Evolutionary conservation across 495 filamentous ascomycete genomes (phyloP).

Genomic region (Talaromyces liani): DNA sequence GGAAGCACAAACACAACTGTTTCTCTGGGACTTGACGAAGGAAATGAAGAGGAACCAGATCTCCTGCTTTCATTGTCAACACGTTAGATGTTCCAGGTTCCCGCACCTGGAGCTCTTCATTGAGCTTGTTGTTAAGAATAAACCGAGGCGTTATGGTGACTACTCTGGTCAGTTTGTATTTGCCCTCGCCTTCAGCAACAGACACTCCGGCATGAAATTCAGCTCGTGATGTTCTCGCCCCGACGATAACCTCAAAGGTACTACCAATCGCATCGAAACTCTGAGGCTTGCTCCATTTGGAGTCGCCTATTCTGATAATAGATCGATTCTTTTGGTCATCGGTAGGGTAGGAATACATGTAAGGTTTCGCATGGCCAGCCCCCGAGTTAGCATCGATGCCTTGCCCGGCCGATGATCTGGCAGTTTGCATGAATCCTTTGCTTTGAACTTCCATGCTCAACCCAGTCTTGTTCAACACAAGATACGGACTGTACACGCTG

Average conservation of each 20-base stretch:
- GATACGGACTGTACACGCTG: constrained; percentile 85
- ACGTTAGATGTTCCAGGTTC: constrained; percentile 83
- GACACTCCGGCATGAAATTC: constrained; percentile 88
- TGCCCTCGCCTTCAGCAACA: constrained; percentile 85
- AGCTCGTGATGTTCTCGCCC: constrained; percentile 57
- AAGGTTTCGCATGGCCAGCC: constrained; percentile 60
- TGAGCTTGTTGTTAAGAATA: constrained; percentile 85
- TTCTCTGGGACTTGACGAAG: constrained; percentile 70
- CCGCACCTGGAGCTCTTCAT: constrained; percentile 78
- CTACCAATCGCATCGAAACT: constrained; percentile 98
- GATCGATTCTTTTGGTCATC: constrained; percentile 88
- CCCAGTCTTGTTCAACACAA: constrained; percentile 92
- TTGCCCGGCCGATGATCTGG: constrained; percentile 76
- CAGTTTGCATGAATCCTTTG: constrained; percentile 76
- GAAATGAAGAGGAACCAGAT: constrained; percentile 79
- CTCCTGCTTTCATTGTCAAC: constrained; percentile 64
- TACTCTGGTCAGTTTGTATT: constrained; percentile 94
- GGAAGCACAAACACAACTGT: constrained; percentile 88
- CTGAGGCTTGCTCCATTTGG: constrained; percentile 92
- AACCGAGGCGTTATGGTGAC: constrained; percentile 92
- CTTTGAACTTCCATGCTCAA: constrained; percentile 81
- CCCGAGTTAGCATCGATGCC: constrained; percentile 46
- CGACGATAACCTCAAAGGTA: constrained; percentile 74
- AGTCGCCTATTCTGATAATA: constrained; percentile 77
- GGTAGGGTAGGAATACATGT: constrained; percentile 89